These are phyloP conservation scores for Funneliformis caledonium DNA, from an alignment of 371 early-diverging fungal species.

Conservation along the genomic window DNA sequence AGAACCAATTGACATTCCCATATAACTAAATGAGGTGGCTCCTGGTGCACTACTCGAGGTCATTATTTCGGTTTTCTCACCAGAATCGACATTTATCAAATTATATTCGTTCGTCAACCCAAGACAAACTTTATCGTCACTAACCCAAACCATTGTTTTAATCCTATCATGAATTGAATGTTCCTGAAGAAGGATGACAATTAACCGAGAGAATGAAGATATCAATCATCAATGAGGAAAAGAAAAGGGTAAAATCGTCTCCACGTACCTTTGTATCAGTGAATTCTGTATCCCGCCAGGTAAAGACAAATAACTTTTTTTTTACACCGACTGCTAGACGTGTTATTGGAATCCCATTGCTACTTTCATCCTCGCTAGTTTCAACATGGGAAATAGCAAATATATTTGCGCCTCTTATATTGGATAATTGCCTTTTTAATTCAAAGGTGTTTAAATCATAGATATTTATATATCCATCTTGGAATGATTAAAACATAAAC, in stretches of 20 bases:
- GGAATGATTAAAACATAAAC: background rate
- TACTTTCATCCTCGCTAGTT: slow-evolving; percentile 57
- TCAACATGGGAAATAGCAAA: slow-evolving; percentile 78
- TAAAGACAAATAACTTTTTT: slow-evolving; percentile 71
- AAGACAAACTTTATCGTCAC: slow-evolving; percentile 65
- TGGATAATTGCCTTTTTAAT: slow-evolving; percentile 66
- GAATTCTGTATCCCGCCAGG: slow-evolving; percentile 82
- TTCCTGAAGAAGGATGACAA: slow-evolving; percentile 50
- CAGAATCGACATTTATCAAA: slow-evolving; percentile 67
- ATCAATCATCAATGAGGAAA: background rate
- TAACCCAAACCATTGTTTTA: slow-evolving; percentile 73
- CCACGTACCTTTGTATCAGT: slow-evolving; percentile 55
- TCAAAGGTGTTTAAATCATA: slow-evolving; percentile 76
- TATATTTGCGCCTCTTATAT: slow-evolving; percentile 75
- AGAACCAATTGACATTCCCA: slow-evolving; percentile 61
- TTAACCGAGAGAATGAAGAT: background rate
- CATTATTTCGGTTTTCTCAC: slow-evolving; percentile 54
- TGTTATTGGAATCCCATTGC: slow-evolving; percentile 64
- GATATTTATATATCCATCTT: slow-evolving; percentile 75
- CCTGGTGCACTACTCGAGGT: slow-evolving; percentile 49
- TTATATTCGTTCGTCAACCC: slow-evolving; percentile 72
- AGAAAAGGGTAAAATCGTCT: background rate
- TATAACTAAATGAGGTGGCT: slow-evolving; percentile 43
- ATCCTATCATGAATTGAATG: slow-evolving; percentile 67
- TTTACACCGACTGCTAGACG: slow-evolving; percentile 77